phyloP scores from a whole-genome alignment of 495 filamentous ascomycete species.

The Opeltia flavorubescens region DNA sequence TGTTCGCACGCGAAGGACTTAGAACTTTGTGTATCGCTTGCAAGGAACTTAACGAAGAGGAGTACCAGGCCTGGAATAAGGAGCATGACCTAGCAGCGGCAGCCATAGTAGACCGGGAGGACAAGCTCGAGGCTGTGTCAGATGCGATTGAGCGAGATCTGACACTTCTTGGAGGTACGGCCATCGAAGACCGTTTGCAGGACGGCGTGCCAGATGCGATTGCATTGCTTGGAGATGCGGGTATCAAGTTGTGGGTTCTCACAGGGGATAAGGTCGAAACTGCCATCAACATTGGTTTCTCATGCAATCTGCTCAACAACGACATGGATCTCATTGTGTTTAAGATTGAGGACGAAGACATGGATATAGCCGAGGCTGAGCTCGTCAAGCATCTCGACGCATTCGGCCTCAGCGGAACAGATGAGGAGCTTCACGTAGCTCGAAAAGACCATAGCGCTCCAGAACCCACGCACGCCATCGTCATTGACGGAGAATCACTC shows the following conservation, averaged over 20 bases:
- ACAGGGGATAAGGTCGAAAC: slow-evolving; percentile 99
- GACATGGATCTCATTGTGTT: slow-evolving; percentile 94
- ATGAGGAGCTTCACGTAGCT: slow-evolving; percentile 71
- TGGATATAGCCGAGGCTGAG: slow-evolving; percentile 47
- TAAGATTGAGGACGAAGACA: slow-evolving; percentile 63
- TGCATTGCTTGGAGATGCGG: slow-evolving; percentile 77
- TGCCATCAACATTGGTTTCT: slow-evolving; percentile 99
- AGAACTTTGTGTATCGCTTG: slow-evolving; percentile 94
- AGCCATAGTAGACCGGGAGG: slow-evolving; percentile 75
- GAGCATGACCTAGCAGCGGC: slow-evolving; percentile 80
- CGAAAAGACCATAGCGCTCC: slow-evolving; percentile 72
- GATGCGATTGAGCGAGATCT: slow-evolving; percentile 85
- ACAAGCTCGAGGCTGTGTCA: slow-evolving; percentile 81
- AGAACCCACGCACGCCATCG: slow-evolving; percentile 79
- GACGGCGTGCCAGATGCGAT: slow-evolving; percentile 97
- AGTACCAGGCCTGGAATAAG: slow-evolving; percentile 75
- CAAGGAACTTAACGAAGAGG: slow-evolving; percentile 63
- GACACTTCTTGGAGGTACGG: slow-evolving; percentile 83
- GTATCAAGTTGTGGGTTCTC: slow-evolving; percentile 99
- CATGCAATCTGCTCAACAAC: slow-evolving; percentile 93
- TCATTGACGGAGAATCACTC: slow-evolving; percentile 91
- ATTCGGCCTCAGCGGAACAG: slow-evolving; percentile 73
- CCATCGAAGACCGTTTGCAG: slow-evolving; percentile 94
- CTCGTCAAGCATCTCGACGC: slow-evolving; percentile 56
- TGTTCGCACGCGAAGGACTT: slow-evolving; percentile 90